Conservation (phyloP, 2,329 filamentous ascomycete genomes). For the Lecanicillium sp. region DNA sequence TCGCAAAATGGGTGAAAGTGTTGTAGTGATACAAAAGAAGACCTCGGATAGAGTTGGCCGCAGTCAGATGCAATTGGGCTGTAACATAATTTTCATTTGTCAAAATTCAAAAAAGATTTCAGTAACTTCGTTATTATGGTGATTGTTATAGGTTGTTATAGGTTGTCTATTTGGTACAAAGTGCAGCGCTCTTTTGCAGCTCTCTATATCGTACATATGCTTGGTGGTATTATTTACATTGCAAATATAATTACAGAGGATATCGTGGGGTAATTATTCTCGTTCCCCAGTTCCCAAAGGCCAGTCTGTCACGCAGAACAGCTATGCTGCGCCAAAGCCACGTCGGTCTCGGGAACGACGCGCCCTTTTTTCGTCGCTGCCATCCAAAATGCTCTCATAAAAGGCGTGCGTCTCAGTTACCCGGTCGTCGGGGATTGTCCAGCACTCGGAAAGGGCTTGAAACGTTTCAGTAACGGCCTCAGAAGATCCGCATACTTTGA, state of each 20-base stretch:
- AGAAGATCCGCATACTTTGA: conserved; percentile 47
- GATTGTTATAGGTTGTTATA: no score
- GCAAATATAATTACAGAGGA: no score
- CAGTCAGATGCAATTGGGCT: conserved; percentile 8
- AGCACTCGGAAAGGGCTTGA: conserved; percentile 36
- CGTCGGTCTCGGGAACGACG: conserved; percentile 3
- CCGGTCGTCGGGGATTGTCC: conserved; percentile 31
- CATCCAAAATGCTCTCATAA: conserved; percentile 32
- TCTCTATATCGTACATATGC: no score
- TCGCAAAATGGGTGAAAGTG: background rate
- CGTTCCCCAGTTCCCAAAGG: no score
- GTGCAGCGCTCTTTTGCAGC: no score
- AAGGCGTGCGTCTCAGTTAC: conserved; percentile 39
- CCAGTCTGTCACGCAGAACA: no score
- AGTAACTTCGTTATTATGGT: background rate
- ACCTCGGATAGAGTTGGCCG: conserved; percentile 8
- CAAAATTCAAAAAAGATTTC: background rate
- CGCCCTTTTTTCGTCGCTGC: conserved; percentile 21
- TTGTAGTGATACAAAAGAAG: conserved; percentile 8
- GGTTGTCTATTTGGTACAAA: background rate
- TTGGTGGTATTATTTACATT: no score
- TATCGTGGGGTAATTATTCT: no score
- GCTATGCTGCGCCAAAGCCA: no score
- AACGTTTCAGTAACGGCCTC: conserved; percentile 48
- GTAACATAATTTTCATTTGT: conserved; percentile 11